Evolutionary conservation across 352 stramenopile species (phyloP).

Genomic region (Phytophthora constricta): DNA sequence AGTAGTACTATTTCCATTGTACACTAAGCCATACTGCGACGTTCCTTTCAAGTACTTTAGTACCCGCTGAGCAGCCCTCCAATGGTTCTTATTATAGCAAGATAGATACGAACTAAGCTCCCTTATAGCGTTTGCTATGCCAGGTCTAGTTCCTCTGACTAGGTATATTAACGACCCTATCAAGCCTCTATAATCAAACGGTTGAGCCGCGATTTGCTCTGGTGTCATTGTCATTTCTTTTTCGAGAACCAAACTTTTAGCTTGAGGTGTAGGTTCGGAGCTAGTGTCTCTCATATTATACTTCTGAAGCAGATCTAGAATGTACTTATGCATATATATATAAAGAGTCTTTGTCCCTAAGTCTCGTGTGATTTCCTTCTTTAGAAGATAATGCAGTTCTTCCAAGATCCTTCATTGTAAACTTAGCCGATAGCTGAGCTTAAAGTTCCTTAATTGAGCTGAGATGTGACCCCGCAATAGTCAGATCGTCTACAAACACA

Average conservation of each 20-base stretch:
- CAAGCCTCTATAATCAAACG: background rate
- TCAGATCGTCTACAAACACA: slow-evolving; percentile 16
- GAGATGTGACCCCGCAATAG: slow-evolving; percentile 5
- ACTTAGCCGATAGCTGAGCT: slow-evolving; percentile 2
- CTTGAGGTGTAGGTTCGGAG: slow-evolving; percentile 2
- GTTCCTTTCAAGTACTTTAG: slow-evolving; percentile 6
- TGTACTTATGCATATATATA: slow-evolving; percentile 14
- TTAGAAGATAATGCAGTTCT: slow-evolving; percentile 6
- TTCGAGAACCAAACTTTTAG: slow-evolving; percentile 4
- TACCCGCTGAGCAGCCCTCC: background rate
- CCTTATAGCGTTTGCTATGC: background rate
- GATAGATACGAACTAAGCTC: no score
- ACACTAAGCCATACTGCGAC: background rate
- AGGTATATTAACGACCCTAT: background rate
- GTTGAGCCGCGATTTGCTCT: background rate
- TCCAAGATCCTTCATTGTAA: slow-evolving; percentile 12
- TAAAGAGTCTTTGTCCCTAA: background rate
- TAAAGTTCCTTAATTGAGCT: slow-evolving; percentile 6
- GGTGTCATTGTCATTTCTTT: background rate
- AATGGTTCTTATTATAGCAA: slow-evolving; percentile 1
- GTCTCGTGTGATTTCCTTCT: slow-evolving; percentile 18
- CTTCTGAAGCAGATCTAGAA: slow-evolving; percentile 3
- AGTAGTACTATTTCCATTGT: background rate
- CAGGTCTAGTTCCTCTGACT: background rate
- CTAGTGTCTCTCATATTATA: slow-evolving; percentile 9